These are phyloP conservation scores for Trametes meyenii DNA, from an alignment of 768 basidiomycete genomes.

Conservation along the genomic window DNA sequence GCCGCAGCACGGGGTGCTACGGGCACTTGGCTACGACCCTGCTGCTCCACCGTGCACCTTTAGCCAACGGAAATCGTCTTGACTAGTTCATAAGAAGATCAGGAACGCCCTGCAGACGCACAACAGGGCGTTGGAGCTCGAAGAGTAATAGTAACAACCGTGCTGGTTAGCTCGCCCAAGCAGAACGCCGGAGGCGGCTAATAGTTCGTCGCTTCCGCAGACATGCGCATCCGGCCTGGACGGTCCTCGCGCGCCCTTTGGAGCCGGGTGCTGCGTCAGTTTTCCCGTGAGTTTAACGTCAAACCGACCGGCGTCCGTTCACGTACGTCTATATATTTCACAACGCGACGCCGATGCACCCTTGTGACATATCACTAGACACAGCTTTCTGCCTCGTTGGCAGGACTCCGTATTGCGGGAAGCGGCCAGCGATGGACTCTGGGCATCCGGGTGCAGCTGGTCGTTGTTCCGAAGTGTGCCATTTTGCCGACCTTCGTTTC, in stretches of 20 bases:
- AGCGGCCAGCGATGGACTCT: no score
- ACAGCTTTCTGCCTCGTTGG: not conserved
- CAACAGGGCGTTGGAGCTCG: no score
- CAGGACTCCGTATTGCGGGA: no score
- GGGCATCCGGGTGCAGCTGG: no score
- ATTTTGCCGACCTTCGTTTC: no score
- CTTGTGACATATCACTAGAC: not conserved
- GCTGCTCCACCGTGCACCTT: not conserved
- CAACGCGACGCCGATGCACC: not conserved
- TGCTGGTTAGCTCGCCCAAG: no score
- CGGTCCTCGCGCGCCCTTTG: not conserved
- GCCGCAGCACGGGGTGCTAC: slow-evolving; percentile 1
- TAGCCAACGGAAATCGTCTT: no score
- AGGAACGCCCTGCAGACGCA: no score
- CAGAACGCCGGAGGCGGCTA: not conserved
- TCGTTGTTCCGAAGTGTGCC: no score
- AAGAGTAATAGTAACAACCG: no score
- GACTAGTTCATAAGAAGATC: no score
- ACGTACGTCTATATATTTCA: not conserved
- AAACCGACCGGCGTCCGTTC: not conserved
- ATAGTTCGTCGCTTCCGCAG: not conserved
- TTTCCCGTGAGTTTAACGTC: slow-evolving; percentile 5
- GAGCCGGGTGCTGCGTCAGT: not conserved
- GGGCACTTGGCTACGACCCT: not conserved
- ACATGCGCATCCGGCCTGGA: not conserved